A percentile compares a stretch with the other conserved stretches of the same genome.
phyloP scores from a whole-genome alignment of 2,329 filamentous ascomycete genomes.

The Xylaria sp. region DNA sequence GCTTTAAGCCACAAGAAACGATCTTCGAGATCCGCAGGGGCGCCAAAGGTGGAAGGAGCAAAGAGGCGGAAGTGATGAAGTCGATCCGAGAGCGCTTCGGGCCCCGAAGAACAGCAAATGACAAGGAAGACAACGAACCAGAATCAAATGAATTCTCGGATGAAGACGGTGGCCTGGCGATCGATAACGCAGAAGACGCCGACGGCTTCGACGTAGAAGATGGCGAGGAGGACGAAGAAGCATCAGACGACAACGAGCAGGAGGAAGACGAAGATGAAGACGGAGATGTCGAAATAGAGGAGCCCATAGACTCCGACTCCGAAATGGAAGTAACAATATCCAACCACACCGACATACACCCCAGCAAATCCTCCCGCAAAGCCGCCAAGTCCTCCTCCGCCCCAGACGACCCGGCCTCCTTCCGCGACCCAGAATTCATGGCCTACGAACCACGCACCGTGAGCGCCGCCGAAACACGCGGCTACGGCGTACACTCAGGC shows the following conservation, averaged over 20 bases:
- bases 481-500: slow-evolving; percentile 91
- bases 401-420: slow-evolving; percentile 41
- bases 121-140: slow-evolving; percentile 55
- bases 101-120: slow-evolving; percentile 62
- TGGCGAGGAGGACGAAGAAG: slow-evolving; percentile 26
- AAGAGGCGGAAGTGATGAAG: slow-evolving; percentile 81
- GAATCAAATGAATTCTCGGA: slow-evolving; percentile 51
- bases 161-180: slow-evolving; percentile 31
- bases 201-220: slow-evolving; percentile 27
- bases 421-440: slow-evolving; percentile 94
- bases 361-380: slow-evolving; percentile 55
- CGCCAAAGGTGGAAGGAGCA: slow-evolving; percentile 69
- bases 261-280: slow-evolving; percentile 33
- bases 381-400: slow-evolving; percentile 9
- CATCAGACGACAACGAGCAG: slow-evolving; percentile 30
- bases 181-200: slow-evolving; percentile 9
- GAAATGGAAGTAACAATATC: slow-evolving; percentile 79
- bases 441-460: slow-evolving; percentile 86
- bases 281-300: slow-evolving; percentile 42
- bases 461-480: slow-evolving; percentile 88
- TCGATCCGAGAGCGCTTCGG: slow-evolving; percentile 76
- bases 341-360: slow-evolving; percentile 60
- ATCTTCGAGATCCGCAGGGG: slow-evolving; percentile 93
- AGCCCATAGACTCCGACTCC: slow-evolving; percentile 62
- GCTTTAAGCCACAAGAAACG: slow-evolving; percentile 89